phyloP scores from a whole-genome alignment of 495 filamentous ascomycete genomes.

The Choiromyces venosus region DNA sequence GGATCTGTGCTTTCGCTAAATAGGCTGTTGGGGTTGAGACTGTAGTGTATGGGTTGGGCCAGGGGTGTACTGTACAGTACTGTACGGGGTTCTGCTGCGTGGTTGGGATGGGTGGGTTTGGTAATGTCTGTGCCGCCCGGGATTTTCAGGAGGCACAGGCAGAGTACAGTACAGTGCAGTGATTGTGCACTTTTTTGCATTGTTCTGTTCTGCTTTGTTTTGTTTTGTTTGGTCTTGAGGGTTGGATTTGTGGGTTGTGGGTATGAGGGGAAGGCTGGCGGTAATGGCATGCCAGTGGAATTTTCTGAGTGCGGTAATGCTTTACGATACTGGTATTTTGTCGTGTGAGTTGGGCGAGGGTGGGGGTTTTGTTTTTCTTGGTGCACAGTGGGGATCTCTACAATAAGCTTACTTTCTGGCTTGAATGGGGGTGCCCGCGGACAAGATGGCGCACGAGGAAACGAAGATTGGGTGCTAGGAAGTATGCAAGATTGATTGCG shows the following conservation, averaged over 20 bases:
- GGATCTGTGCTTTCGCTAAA: too few species aligned
- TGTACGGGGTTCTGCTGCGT: too few species aligned
- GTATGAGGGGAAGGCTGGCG: neutral
- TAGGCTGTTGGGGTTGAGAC: neutral
- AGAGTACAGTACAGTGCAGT: too few species aligned
- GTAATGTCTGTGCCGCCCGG: too few species aligned
- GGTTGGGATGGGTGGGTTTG: neutral
- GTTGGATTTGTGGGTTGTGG: neutral
- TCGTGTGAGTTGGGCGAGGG: too few species aligned
- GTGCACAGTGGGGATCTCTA: neutral
- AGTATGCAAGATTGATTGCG: neutral
- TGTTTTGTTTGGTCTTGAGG: neutral
- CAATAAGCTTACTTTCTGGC: neutral
- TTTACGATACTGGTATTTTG: neutral
- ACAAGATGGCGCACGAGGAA: neutral
- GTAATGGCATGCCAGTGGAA: neutral
- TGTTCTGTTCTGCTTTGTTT: neutral
- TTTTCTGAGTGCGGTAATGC: neutral
- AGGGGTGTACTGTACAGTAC: too few species aligned
- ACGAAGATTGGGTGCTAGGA: neutral
- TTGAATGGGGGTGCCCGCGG: neutral
- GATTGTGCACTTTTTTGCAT: neutral
- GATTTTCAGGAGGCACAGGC: neutral
- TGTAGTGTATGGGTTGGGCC: neutral
- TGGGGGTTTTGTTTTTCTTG: too few species aligned